These are phyloP conservation scores for Plasmodium vivax DNA, from an alignment of 169 alveolate species.

Conservation along the genomic window DNA sequence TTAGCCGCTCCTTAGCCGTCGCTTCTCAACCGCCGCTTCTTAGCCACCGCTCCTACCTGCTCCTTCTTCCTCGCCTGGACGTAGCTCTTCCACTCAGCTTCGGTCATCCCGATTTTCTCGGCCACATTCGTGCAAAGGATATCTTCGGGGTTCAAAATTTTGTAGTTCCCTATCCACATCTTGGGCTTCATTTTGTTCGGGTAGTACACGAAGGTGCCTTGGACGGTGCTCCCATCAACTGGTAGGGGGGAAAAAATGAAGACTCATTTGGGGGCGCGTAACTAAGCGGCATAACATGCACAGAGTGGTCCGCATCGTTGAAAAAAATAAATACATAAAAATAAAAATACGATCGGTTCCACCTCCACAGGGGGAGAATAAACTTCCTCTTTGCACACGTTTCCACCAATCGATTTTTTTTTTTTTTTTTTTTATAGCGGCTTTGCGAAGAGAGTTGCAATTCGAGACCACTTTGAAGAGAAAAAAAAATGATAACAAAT, in stretches of 20 bases:
- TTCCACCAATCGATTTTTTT: too few species aligned
- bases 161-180: constrained; percentile 84
- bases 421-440: too few species aligned
- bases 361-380: too few species aligned
- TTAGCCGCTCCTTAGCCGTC: too few species aligned
- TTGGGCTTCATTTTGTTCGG: constrained; percentile 79
- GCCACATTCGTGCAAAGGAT: constrained; percentile 72
- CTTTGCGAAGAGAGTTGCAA: neutral
- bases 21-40: too few species aligned
- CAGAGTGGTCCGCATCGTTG: neutral
- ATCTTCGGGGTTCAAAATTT: constrained; percentile 81
- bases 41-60: constrained; percentile 8
- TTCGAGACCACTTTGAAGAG: neutral
- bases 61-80: constrained; percentile 9
- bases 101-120: constrained; percentile 67
- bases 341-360: too few species aligned
- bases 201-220: constrained; percentile 80
- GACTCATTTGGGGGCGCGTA: neutral
- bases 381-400: too few species aligned
- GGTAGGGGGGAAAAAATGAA: neutral
- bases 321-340: neutral
- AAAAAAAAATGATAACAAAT: neutral
- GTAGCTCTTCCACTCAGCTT: constrained; percentile 61
- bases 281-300: neutral
- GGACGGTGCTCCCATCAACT: constrained; percentile 64